Base-by-base conservation (phyloP, 345 rosid species). In the Citrus medica region DNA sequence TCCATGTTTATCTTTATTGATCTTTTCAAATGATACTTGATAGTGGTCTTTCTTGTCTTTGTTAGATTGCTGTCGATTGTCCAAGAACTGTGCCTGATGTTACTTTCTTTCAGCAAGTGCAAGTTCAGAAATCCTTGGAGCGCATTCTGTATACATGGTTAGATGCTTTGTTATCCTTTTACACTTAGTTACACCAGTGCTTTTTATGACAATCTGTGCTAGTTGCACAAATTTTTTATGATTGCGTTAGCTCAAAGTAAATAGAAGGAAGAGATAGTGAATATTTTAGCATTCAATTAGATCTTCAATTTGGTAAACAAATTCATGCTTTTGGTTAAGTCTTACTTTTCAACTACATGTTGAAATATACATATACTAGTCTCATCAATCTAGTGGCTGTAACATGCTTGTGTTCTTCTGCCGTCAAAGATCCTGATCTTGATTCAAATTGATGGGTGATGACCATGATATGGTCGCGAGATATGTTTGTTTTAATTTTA, bases 41-140 rank as follows among this genome's bases (percentile, higher is more conserved):
- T 66, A 51, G 4, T 76, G 62, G 64, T 12, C 42, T 35, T 76
- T 53, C 19, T 60, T 76, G 32, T 69, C 55, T 59, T 76, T 76
- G 71, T 75, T 85, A 96, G 99, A 96, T 96, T 87, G 90, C 98
- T 82, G 98, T 94, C 80, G 99, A 96, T 82, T 96, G 99, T 77
- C 99, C 99, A 75, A 90, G 99, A 85, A 96, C 98, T 21, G 98
- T 96, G 77, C 98, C 98, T 48, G 97, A 94, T 87, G 97, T 94
- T 71, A 73, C 88, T 75, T 96, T 96, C 92, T 94, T 96, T 88
- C 98, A 92, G 87, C 97, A 96, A 89, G 82, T 58, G 65, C 97
- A 89, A 92, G 97, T 96, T 73, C 99, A 96, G 87, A 94, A 96
- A 81, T 96, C 99, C 70, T 85, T 94, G 87, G 99, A 96, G 89